phyloP scores from a whole-genome alignment of 2,329 filamentous ascomycete species.

The Myriosclerotinia curreyana region DNA sequence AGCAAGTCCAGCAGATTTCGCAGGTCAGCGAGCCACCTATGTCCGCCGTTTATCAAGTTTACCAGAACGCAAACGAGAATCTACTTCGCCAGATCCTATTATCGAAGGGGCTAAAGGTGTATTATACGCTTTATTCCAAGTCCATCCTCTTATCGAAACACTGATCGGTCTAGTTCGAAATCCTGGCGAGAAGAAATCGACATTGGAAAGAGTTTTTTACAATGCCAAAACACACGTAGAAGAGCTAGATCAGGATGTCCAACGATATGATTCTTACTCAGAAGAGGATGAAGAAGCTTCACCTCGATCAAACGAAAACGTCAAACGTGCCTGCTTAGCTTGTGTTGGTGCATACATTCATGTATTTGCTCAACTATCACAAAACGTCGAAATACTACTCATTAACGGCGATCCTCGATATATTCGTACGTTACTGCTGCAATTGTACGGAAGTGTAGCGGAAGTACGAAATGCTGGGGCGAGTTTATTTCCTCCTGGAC shows the following conservation, averaged over 20 bases:
- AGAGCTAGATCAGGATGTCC: slow-evolving; percentile 62
- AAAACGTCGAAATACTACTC: slow-evolving; percentile 62
- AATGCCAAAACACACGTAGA: slow-evolving; percentile 65
- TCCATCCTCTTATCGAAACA: slow-evolving; percentile 65
- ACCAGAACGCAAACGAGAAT: slow-evolving; percentile 60
- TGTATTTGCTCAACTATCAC: slow-evolving; percentile 58
- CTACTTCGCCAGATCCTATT: slow-evolving; percentile 57
- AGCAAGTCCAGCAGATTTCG: slow-evolving; percentile 57
- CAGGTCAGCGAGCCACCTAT: slow-evolving; percentile 57
- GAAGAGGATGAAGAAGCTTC: slow-evolving; percentile 49
- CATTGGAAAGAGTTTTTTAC: slow-evolving; percentile 65
- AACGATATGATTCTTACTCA: slow-evolving; percentile 54
- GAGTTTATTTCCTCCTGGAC: slow-evolving; percentile 29
- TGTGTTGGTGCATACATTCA: slow-evolving; percentile 64
- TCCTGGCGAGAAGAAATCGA: slow-evolving; percentile 58
- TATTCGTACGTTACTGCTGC: slow-evolving; percentile 60
- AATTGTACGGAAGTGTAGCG: slow-evolving; percentile 66
- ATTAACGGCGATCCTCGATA: slow-evolving; percentile 65
- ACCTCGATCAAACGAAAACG: slow-evolving; percentile 58
- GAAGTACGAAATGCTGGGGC: slow-evolving; percentile 50
- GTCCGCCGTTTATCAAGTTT: slow-evolving; percentile 61
- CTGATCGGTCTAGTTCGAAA: slow-evolving; percentile 61
- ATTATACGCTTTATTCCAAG: slow-evolving; percentile 64
- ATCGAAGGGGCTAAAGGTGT: slow-evolving; percentile 65
- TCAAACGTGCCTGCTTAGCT: slow-evolving; percentile 61